Base-by-base conservation (phyloP, 495 filamentous ascomycete genomes). In the Astrothelium macrocarpum region DNA sequence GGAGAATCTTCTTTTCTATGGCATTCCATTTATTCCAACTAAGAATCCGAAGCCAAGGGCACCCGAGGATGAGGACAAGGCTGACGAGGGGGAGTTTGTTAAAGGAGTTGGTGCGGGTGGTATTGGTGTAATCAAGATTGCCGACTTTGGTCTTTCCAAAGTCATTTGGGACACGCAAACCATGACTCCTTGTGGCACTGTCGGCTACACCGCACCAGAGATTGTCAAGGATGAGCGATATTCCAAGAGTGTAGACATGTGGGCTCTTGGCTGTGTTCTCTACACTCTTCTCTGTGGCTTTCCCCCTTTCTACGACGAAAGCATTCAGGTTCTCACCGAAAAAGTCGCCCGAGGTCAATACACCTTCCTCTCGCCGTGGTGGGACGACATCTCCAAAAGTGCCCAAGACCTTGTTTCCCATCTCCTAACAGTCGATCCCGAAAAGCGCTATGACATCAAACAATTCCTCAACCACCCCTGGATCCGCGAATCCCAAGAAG, bases 171-270 rank as follows among this genome's bases (percentile, higher is more conserved):
- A 98, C 70, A 91, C 84, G 62, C 90, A 95, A 71, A 98, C 94
- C n/a, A 97, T 97, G 91, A 98, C 94, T 1, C 94, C 94, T 25
- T 98, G 94, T 75, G 94, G 94, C 34, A 98, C 94, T 2, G 94
- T 97, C 62, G 94, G 94, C 32, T 98, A 98, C 74, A 97, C 94
- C 18, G 94, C 94, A n/a, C 94, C 94, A 4, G 94, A 98, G 74
- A 98, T 98, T 59, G 94, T 98, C 61, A 97, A 97, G 76, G 94
- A 98, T 76, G 94, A 98, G 74, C 85, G 93, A 42, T 98, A 98
- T 71, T 97, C 94, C 7, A 98, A 97, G 79, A 92, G 90, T 69
- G 94, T 98, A 45, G 94, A 98, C 67, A 98, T 98, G 94, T 98
- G 94, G 94, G 94, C 94, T 14, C 75, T 98, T 42, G 94, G 94